These are phyloP conservation scores for Colletotrichum agaves DNA, from an alignment of 2,329 filamentous ascomycete genomes.

Conservation along the genomic window DNA sequence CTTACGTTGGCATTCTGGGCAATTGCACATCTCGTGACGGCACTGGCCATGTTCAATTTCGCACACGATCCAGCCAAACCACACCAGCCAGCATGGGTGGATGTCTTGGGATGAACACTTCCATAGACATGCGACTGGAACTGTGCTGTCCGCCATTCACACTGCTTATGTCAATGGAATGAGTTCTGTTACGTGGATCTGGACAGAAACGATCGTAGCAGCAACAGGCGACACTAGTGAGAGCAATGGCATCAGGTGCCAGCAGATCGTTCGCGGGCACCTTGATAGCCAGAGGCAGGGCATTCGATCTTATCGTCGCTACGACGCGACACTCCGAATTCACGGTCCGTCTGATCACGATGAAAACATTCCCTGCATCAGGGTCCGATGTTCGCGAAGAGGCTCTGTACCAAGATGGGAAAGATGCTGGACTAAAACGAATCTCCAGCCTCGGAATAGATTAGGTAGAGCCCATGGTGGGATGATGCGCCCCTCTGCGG, in stretches of 20 bases:
- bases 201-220: too few relatives aligned
- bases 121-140: too few relatives aligned
- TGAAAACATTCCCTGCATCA: not conserved
- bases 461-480: conserved; percentile 18
- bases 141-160: too few relatives aligned
- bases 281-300: not conserved
- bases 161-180: too few relatives aligned
- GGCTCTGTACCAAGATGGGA: conserved; percentile 1
- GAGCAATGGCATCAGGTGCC: too few relatives aligned
- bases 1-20: not conserved
- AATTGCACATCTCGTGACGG: not conserved
- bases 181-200: too few relatives aligned
- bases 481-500: conserved; percentile 35
- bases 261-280: not conserved
- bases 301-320: not conserved
- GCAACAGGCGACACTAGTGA: not conserved
- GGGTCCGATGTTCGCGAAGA: not conserved
- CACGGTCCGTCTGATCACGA: not conserved
- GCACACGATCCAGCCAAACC: conserved; percentile 10
- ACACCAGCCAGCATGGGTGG: conserved; percentile 4
- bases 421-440: conserved; percentile 18
- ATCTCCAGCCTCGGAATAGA: conserved; percentile 19
- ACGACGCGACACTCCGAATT: not conserved
- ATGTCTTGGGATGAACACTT: conserved; percentile 5
- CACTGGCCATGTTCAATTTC: conserved; percentile 1